Percentiles rank a stretch among this genome's conserved stretches.
phyloP scores from a whole-genome alignment of 2,329 filamentous ascomycete species.

The Alternaria brassicae region DNA sequence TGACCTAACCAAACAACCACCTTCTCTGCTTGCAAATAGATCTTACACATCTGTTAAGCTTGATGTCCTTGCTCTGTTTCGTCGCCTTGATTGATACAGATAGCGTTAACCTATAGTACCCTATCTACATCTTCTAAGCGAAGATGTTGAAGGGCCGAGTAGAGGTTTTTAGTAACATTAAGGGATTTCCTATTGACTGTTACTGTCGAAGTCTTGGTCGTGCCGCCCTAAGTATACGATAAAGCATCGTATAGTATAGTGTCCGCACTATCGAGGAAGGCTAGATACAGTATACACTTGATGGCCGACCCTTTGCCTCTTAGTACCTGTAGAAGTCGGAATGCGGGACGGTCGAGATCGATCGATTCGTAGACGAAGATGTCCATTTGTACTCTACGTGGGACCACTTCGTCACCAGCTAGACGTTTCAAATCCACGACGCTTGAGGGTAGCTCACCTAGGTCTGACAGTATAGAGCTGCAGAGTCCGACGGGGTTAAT shows the following conservation, averaged over 20 bases:
- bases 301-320: not conserved
- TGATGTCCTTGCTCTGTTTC: conserved; percentile 32
- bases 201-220: not conserved
- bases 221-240: not conserved
- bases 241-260: conserved; percentile 13
- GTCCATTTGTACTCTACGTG: not conserved
- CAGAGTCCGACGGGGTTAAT: not conserved
- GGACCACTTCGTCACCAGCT: not conserved
- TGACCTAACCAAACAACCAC: conserved; percentile 41
- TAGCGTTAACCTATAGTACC: not conserved
- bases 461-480: not conserved
- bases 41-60: conserved; percentile 33
- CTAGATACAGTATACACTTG: conserved; percentile 23
- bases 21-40: conserved; percentile 31
- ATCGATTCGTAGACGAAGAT: not conserved
- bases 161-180: not conserved
- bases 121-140: not conserved
- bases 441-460: not conserved
- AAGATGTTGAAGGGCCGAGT: not conserved
- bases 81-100: conserved; percentile 34
- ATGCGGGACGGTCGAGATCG: not conserved
- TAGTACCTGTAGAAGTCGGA: not conserved
- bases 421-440: not conserved
- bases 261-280: conserved; percentile 7
- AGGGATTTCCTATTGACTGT: not conserved